These are phyloP conservation scores for Rhizopus arrhizus DNA, from an alignment of 371 early-diverging fungal genomes.

Conservation along the genomic window DNA sequence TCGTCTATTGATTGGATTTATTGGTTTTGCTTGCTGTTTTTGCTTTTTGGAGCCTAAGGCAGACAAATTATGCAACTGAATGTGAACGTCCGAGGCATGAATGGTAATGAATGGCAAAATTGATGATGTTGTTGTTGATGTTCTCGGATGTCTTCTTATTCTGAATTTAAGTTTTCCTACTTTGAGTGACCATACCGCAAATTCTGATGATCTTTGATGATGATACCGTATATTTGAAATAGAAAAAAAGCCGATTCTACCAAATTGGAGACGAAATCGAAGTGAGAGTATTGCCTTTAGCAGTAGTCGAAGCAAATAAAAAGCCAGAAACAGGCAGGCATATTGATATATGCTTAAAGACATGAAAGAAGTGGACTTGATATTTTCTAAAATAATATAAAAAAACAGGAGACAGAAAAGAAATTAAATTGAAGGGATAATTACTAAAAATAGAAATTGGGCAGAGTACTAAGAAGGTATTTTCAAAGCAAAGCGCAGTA, in stretches of 20 bases:
- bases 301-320: slow-evolving; percentile 11
- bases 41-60: slow-evolving; percentile 12
- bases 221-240: slow-evolving; percentile 43
- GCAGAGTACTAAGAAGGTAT: background rate
- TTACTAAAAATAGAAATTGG: background rate
- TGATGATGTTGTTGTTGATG: slow-evolving; percentile 17
- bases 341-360: slow-evolving; percentile 18
- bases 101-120: slow-evolving; percentile 45
- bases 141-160: slow-evolving; percentile 25
- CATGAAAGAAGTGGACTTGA: slow-evolving; percentile 8
- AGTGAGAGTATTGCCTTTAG: slow-evolving; percentile 26
- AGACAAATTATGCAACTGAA: slow-evolving; percentile 30
- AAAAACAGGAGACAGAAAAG: background rate
- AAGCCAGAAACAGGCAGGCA: slow-evolving; percentile 11
- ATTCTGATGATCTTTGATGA: slow-evolving; percentile 26
- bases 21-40: slow-evolving; percentile 4
- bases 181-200: slow-evolving; percentile 29
- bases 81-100: slow-evolving; percentile 30
- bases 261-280: slow-evolving; percentile 45
- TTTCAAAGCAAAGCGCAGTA: no score
- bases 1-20: slow-evolving; percentile 25
- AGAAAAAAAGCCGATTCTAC: slow-evolving; percentile 49
- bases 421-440: background rate
- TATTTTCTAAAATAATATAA: background rate
- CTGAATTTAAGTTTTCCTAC: slow-evolving; percentile 50